Percentiles rank a stretch among this genome's conserved stretches.
phyloP scores from a whole-genome alignment of 2,329 filamentous ascomycete species.

The Colletotrichum liaoningense region DNA sequence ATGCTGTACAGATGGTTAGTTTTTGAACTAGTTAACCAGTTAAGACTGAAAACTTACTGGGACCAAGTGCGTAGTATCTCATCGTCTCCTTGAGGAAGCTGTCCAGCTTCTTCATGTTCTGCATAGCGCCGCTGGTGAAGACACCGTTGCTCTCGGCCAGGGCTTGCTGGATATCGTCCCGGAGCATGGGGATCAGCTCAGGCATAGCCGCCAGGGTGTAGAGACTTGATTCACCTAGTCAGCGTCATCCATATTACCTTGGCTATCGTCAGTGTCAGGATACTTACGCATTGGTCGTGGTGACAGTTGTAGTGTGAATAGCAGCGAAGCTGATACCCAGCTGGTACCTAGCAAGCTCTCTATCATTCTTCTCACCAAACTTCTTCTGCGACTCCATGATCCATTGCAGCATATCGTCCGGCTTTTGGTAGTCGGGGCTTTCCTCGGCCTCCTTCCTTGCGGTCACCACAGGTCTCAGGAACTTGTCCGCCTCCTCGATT shows the following conservation, averaged over 20 bases:
- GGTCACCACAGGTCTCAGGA: slow-evolving; percentile 50
- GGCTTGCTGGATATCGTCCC: slow-evolving; percentile 59
- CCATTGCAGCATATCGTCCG: slow-evolving; percentile 62
- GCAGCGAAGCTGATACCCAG: slow-evolving; percentile 59
- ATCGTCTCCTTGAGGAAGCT: slow-evolving; percentile 54
- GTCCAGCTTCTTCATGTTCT: slow-evolving; percentile 53
- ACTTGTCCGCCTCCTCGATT: slow-evolving; percentile 44
- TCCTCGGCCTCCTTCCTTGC: slow-evolving; percentile 40
- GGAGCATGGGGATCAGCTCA: slow-evolving; percentile 60
- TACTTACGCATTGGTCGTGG: slow-evolving; percentile 55
- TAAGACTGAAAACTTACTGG: slow-evolving; percentile 47
- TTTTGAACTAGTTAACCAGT: slow-evolving; percentile 42
- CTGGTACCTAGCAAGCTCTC: slow-evolving; percentile 54
- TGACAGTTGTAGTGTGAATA: slow-evolving; percentile 62
- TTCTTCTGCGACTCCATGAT: slow-evolving; percentile 52
- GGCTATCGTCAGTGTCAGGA: background rate
- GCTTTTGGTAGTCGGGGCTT: slow-evolving; percentile 41
- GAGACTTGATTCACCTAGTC: slow-evolving; percentile 47
- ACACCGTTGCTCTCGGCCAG: slow-evolving; percentile 48
- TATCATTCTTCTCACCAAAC: slow-evolving; percentile 44
- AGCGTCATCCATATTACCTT: background rate
- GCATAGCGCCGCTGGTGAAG: slow-evolving; percentile 48
- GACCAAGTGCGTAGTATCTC: slow-evolving; percentile 43
- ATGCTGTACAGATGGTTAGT: slow-evolving; percentile 39
- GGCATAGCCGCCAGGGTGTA: slow-evolving; percentile 64